Evolutionary conservation across 805 yeast species (phyloP).

Genomic region (Monosporozyma yasuniensis): DNA sequence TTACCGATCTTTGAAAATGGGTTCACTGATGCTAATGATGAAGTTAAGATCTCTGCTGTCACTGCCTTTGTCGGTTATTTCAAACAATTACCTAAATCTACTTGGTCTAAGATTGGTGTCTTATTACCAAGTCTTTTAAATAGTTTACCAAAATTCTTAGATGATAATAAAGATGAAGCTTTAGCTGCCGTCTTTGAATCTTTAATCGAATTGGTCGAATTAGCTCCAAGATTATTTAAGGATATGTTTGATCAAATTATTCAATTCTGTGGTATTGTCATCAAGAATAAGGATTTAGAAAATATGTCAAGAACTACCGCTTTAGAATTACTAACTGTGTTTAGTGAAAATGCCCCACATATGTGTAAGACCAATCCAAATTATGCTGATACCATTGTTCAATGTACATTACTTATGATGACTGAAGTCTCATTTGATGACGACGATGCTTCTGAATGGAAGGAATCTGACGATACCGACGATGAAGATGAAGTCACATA

Average conservation of each 20-base stretch:
- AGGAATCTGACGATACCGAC: constrained; percentile 64
- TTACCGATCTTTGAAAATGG: constrained; percentile 71
- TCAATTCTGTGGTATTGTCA: constrained; percentile 75
- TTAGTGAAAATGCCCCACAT: constrained; percentile 85
- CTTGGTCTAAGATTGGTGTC: constrained; percentile 71
- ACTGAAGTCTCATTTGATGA: constrained; percentile 87
- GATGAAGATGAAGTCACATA: constrained; percentile 82
- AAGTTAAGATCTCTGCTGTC: constrained; percentile 84
- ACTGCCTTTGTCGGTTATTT: constrained; percentile 89
- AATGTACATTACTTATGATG: constrained; percentile 70
- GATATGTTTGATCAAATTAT: constrained; percentile 86
- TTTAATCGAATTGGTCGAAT: constrained; percentile 78
- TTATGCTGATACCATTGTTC: constrained; percentile 64
- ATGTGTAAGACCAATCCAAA: constrained; percentile 81
- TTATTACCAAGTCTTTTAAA: constrained; percentile 77
- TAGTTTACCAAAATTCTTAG: constrained; percentile 77
- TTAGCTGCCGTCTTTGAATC: constrained; percentile 83
- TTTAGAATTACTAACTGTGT: constrained; percentile 79
- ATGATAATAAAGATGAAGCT: constrained; percentile 69
- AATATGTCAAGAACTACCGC: constrained; percentile 76
- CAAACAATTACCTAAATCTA: constrained; percentile 64
- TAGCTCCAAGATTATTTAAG: constrained; percentile 90
- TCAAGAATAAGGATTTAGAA: constrained; percentile 74
- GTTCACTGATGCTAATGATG: constrained; percentile 69
- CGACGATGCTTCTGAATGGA: constrained; percentile 85